Conservation (phyloP, 352 stramenopile genomes). For the Globisporangium heterothallicum region DNA sequence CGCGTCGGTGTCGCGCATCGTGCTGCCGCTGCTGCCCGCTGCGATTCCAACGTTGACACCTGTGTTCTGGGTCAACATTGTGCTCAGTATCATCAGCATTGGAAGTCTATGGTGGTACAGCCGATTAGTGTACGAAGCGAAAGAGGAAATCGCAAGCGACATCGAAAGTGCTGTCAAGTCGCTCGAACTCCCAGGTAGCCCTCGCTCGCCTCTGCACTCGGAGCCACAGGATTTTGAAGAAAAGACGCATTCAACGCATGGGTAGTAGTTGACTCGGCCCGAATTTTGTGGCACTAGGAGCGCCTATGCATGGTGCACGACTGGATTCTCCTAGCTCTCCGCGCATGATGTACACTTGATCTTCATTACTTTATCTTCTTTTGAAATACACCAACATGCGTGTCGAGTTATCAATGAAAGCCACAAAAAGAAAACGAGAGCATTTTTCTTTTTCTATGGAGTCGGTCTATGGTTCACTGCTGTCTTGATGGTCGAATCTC, state of each 20-base stretch:
- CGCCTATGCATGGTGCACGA: no score
- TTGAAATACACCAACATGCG: background rate
- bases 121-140: constrained; percentile 46
- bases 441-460: background rate
- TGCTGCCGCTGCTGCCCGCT: constrained; percentile 51
- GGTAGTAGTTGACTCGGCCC: no score
- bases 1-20: constrained; percentile 66
- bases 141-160: constrained; percentile 38
- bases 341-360: no score
- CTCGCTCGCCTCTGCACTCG: constrained; percentile 40
- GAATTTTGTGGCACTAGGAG: no score
- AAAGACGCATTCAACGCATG: no score
- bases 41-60: constrained; percentile 60
- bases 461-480: constrained; percentile 1
- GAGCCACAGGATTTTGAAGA: constrained; percentile 20
- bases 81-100: constrained; percentile 50
- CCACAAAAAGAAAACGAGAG: background rate
- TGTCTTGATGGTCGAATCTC: constrained; percentile 28
- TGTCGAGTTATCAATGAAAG: background rate
- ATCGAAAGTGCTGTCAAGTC: constrained; percentile 26
- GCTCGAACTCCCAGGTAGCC: constrained; percentile 23
- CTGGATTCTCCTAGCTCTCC: no score
- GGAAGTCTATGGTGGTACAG: constrained; percentile 63
- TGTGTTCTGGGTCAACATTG: constrained; percentile 74
- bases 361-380: constrained; percentile 2